These are phyloP conservation scores for Pseudogymnoascus sp. DNA, from an alignment of 2,329 filamentous ascomycete species.

Conservation along the genomic window DNA sequence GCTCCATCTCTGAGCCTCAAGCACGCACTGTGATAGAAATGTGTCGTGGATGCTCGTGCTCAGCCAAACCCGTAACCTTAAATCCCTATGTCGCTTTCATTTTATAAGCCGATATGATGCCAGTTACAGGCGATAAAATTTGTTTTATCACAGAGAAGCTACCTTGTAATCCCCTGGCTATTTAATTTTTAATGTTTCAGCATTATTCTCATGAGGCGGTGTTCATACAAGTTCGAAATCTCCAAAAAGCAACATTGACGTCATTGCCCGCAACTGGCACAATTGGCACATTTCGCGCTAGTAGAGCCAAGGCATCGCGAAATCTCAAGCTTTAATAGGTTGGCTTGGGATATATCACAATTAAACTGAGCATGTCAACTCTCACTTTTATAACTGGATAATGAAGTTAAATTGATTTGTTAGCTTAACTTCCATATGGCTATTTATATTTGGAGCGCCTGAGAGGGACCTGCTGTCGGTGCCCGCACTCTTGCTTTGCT, in stretches of 20 bases:
- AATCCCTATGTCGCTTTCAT: neutral
- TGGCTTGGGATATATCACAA: neutral
- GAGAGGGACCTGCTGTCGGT: neutral
- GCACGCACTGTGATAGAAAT: neutral
- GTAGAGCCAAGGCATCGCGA: neutral
- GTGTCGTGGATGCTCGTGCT: neutral
- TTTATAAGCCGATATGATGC: neutral
- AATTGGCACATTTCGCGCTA: neutral
- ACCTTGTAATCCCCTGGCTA: neutral
- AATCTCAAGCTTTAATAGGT: neutral
- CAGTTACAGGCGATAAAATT: neutral
- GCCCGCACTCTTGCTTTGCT: neutral
- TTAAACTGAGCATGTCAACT: neutral
- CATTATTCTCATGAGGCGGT: neutral
- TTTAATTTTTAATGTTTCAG: neutral
- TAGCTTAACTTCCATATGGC: neutral
- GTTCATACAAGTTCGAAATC: neutral
- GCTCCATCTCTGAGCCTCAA: neutral
- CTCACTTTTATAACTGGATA: neutral
- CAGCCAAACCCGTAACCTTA: neutral
- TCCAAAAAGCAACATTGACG: neutral
- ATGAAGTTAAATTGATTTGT: conserved; percentile 1
- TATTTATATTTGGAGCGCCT: neutral
- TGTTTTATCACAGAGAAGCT: neutral
- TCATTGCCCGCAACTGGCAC: neutral